A percentile compares a stretch with the other conserved stretches of the same genome.
phyloP scores from a whole-genome alignment of 345 rosid genomes.

The Eucalyptus shirleyi region DNA sequence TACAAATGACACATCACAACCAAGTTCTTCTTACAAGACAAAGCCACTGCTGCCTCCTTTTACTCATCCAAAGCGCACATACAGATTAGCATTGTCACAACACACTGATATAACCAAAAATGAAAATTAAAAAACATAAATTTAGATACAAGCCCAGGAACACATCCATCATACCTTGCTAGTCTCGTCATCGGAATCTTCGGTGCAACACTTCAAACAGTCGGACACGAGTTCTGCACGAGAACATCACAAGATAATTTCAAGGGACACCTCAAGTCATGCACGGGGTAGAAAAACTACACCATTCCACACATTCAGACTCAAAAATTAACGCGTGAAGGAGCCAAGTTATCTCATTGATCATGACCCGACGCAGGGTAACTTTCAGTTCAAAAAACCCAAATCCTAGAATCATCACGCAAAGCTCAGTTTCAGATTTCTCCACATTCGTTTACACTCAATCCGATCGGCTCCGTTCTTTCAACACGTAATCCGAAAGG shows the following conservation, averaged over 20 bases:
- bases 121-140: not conserved
- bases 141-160: not conserved
- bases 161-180: constrained; percentile 47
- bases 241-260: not conserved
- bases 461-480: no score
- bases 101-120: not conserved
- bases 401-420: not conserved
- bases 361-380: not conserved
- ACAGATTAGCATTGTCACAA: not conserved
- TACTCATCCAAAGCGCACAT: not conserved
- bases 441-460: not conserved
- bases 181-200: constrained; percentile 81
- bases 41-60: not conserved
- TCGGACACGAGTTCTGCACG: constrained; percentile 82
- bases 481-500: not conserved
- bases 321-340: not conserved
- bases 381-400: not conserved
- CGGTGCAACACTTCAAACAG: constrained; percentile 91
- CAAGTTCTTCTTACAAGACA: not conserved
- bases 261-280: not conserved
- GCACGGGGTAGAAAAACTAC: not conserved
- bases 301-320: not conserved
- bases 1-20: not conserved
- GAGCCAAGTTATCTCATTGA: not conserved
- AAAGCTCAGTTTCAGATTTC: not conserved